These are phyloP conservation scores for Austroboletus novae-zelandiae DNA, from an alignment of 1,284 basidiomycete species.

Conservation along the genomic window DNA sequence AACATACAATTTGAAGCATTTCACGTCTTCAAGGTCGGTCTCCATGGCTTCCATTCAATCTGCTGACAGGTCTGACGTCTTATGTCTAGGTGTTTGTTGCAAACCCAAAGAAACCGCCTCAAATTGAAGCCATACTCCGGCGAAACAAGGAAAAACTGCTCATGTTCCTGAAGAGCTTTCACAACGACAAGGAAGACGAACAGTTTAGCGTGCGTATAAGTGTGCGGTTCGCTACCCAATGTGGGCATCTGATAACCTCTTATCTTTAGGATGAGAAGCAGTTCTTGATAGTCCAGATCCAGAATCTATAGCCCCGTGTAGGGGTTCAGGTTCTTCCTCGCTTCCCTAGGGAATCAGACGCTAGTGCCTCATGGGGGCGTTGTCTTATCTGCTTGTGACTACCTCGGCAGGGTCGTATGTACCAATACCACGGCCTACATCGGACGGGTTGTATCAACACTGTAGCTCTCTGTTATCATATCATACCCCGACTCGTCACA, in stretches of 20 bases:
- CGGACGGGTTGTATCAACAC: constrained; percentile 1
- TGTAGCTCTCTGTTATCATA: constrained; percentile 5
- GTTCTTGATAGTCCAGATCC: constrained; percentile 91
- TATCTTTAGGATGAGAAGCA: constrained; percentile 84
- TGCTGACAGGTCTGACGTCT: neutral
- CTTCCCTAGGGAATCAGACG: neutral
- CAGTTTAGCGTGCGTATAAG: constrained; percentile 74
- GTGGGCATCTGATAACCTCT: constrained; percentile 1
- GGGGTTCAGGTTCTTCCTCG: neutral
- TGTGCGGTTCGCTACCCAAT: neutral
- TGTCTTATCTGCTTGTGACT: constrained; percentile 10
- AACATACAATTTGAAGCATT: constrained; percentile 99
- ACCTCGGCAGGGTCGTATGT: constrained; percentile 1
- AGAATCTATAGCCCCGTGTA: constrained; percentile 52
- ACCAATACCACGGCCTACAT: constrained; percentile 3
- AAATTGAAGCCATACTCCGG: constrained; percentile 88
- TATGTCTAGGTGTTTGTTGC: constrained; percentile 87
- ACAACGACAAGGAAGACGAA: constrained; percentile 99
- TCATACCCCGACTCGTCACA: constrained; percentile 9
- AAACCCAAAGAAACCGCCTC: constrained; percentile 97
- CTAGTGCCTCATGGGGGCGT: neutral
- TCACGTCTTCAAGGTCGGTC: constrained; percentile 94
- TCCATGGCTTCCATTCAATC: neutral
- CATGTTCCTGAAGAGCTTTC: constrained; percentile 88
- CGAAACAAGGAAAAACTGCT: constrained; percentile 95